Conservation (phyloP, 2,329 filamentous ascomycete species). For the Alternaria triticina region DNA sequence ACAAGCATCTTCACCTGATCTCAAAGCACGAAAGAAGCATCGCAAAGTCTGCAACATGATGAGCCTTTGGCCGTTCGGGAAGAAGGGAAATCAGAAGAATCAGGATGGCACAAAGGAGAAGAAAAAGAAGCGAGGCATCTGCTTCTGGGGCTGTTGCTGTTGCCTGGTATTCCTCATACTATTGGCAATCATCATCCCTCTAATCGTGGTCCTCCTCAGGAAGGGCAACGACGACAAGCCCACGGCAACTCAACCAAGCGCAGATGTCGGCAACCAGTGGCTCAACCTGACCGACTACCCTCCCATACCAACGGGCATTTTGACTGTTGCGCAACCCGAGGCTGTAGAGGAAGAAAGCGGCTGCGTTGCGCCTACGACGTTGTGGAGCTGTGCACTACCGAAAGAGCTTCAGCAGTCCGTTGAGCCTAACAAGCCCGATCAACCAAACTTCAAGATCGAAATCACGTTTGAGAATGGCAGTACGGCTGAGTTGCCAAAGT, state of each 20-base stretch:
- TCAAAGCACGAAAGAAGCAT: slow-evolving; percentile 37
- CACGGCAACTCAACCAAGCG: slow-evolving; percentile 21
- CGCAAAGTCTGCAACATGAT: slow-evolving; percentile 39
- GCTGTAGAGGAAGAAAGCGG: slow-evolving; percentile 67
- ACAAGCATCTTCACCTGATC: slow-evolving; percentile 25
- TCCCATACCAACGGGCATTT: slow-evolving; percentile 81
- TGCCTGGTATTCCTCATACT: slow-evolving; percentile 44
- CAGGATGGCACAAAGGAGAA: slow-evolving; percentile 33
- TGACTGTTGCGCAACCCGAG: slow-evolving; percentile 77
- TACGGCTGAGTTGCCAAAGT: slow-evolving; percentile 21
- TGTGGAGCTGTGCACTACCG: slow-evolving; percentile 88
- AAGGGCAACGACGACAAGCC: slow-evolving; percentile 48
- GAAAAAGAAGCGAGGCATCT: slow-evolving; percentile 39
- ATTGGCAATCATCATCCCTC: slow-evolving; percentile 49
- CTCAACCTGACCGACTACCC: slow-evolving; percentile 87
- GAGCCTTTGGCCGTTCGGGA: slow-evolving; percentile 29
- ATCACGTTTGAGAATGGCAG: slow-evolving; percentile 68
- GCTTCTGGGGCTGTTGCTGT: slow-evolving; percentile 45
- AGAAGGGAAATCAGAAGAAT: slow-evolving; percentile 22
- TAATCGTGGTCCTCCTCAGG: slow-evolving; percentile 44
- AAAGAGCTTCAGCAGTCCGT: slow-evolving; percentile 74
- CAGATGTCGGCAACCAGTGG: slow-evolving; percentile 57
- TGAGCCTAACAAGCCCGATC: slow-evolving; percentile 67
- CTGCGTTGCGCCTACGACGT: slow-evolving; percentile 73
- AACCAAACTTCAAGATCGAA: slow-evolving; percentile 81